Evolutionary conservation across 257 asterid genomes (phyloP), one percentile per base, ranked within the genome.

Genomic region (Rubia yunnanensis): DNA sequence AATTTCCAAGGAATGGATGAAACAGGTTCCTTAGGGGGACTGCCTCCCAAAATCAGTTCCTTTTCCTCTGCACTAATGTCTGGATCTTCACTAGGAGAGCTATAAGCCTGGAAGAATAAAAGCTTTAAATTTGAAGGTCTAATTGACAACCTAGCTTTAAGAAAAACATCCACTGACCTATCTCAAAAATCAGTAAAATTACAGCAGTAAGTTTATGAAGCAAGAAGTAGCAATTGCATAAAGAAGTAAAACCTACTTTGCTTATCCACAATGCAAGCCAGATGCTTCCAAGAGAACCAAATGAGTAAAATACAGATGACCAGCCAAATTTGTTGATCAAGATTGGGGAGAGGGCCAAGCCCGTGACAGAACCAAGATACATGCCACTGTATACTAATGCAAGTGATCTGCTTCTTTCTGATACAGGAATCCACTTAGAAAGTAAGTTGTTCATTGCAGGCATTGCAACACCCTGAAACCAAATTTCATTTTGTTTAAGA

Each of bases 371-470:
- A 67, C 99, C 99, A 74, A 94, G 97, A 79, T 94, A 92, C 99
- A 92, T 92, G 77, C 99, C 99, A 46, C 99, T 92, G 84, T 92
- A 92, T 30, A 90, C 99, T 49, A 94, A 85, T 18, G 96, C 92
- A 65, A 94, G 92, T 63, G 97, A 94, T 85, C 99, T 87, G 92
- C 99, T 92, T 82, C 99, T 86, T 82, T 92, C 99, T 0, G 99
- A 87, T 74, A 92, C 92, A 17, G 97, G 99, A 81, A 94, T 76
- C 97, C 99, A 94, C 70, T 88, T 90, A 39, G 97, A 94, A 55
- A 94, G 74, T 75, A 94, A 70, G 80, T 88, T 90, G 70, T 90
- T 94, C 99, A 94, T 88, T 63, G 97, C 94, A 77, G 99, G 99
- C 99, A 94, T 92, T 32, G 99, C 99, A 66, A 89, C 81, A 77